These are phyloP conservation scores for Talaromyces sp. DNA, from an alignment of 2,329 filamentous ascomycete genomes.

Conservation along the genomic window DNA sequence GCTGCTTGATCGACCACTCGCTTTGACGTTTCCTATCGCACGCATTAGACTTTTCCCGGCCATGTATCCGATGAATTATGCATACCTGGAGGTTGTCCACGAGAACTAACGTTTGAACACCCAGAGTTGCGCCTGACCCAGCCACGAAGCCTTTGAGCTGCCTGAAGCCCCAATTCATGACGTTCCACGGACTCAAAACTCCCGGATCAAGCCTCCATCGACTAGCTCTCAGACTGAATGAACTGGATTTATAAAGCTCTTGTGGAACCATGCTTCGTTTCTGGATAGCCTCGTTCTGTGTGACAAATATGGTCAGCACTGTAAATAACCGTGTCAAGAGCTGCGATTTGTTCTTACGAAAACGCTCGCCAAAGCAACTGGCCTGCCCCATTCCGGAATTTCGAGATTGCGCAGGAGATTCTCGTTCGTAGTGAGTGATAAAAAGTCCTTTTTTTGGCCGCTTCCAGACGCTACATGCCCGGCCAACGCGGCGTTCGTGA, in stretches of 20 bases:
- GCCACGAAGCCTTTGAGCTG: slow-evolving; percentile 58
- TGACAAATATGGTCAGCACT: background rate
- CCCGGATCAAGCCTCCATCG: slow-evolving; percentile 53
- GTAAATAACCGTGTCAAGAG: background rate
- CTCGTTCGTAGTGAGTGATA: slow-evolving; percentile 52
- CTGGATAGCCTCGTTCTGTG: slow-evolving; percentile 62
- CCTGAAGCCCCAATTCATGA: slow-evolving; percentile 70
- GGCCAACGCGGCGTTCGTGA: slow-evolving; percentile 62
- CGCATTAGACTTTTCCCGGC: background rate
- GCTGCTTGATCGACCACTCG: slow-evolving; percentile 45
- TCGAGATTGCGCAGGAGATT: slow-evolving; percentile 67
- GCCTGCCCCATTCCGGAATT: slow-evolving; percentile 71
- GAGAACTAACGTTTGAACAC: slow-evolving; percentile 41
- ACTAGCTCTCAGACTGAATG: slow-evolving; percentile 66
- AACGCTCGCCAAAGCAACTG: slow-evolving; percentile 73
- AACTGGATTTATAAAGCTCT: slow-evolving; percentile 59
- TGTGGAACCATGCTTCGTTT: slow-evolving; percentile 66
- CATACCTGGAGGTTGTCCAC: slow-evolving; percentile 55
- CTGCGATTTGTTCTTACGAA: slow-evolving; percentile 43
- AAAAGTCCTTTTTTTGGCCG: slow-evolving; percentile 37
- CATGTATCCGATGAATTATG: background rate
- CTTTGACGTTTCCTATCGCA: slow-evolving; percentile 47
- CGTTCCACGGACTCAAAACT: slow-evolving; percentile 58
- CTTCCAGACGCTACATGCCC: slow-evolving; percentile 50
- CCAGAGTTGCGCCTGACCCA: slow-evolving; percentile 27